These are phyloP conservation scores for Mycena capillaripes DNA, from an alignment of 768 basidiomycete genomes.

Conservation along the genomic window DNA sequence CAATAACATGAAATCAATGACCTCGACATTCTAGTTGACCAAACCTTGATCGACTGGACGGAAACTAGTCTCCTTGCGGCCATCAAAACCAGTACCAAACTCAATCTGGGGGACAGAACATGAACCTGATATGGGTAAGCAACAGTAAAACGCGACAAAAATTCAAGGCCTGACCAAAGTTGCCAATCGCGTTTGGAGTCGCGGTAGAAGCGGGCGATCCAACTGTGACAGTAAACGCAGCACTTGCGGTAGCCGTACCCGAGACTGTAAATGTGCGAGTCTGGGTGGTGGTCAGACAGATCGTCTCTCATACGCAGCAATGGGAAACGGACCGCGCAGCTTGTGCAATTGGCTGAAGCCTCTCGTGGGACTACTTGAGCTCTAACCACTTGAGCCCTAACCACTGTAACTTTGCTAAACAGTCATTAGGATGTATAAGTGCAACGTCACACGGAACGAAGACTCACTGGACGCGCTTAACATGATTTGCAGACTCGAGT, in stretches of 20 bases:
- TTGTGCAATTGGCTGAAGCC: not conserved
- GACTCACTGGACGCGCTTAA: not conserved
- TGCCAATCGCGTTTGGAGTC: conserved; percentile 4
- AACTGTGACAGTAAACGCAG: conserved; percentile 18
- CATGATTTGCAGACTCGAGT: not conserved
- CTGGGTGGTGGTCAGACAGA: not conserved
- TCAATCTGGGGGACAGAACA: conserved; percentile 68
- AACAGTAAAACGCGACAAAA: not conserved
- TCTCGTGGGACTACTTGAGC: conserved; percentile 8
- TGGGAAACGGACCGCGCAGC: conserved; percentile 9
- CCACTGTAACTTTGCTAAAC: not conserved
- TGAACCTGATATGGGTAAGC: conserved; percentile 3
- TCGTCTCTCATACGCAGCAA: not conserved
- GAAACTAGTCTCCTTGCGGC: conserved; percentile 68
- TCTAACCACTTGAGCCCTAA: conserved; percentile 5
- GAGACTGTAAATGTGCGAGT: conserved; percentile 17
- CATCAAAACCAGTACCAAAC: conserved; percentile 69
- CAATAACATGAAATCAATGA: not conserved
- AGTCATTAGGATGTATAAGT: not conserved
- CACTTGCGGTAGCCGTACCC: conserved; percentile 21
- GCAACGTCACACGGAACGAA: no score
- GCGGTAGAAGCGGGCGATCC: conserved; percentile 7
- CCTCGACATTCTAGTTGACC: not conserved
- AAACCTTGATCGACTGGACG: conserved; percentile 62
- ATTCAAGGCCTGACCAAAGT: conserved; percentile 6